Percentiles rank a stretch among this genome's conserved stretches.
Evolutionary conservation across 73 alveolate species (phyloP).

Genomic region (Paramecium pentaurelia): DNA sequence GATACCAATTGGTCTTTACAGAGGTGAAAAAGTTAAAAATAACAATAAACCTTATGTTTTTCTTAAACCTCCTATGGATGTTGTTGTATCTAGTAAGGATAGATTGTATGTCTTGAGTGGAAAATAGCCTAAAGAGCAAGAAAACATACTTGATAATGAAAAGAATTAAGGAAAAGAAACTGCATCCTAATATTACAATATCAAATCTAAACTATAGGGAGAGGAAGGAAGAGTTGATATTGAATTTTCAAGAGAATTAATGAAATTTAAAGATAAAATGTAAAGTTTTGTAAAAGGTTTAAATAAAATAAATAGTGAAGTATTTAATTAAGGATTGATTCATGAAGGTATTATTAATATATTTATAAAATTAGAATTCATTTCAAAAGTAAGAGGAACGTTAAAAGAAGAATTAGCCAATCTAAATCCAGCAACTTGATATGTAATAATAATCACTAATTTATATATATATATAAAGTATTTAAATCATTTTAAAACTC

Average conservation of each 20-base stretch:
- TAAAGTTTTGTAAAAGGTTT: neutral
- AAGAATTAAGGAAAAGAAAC: neutral
- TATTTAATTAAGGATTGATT: conserved; percentile 41
- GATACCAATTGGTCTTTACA: conserved; percentile 78
- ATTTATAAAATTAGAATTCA: conserved; percentile 1
- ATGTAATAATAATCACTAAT: neutral
- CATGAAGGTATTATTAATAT: neutral
- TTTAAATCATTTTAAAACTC: neutral
- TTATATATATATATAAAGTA: neutral
- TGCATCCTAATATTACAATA: neutral
- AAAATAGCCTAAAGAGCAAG: conserved; percentile 54
- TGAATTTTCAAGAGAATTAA: conserved; percentile 23
- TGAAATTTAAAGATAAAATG: neutral
- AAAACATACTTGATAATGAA: neutral
- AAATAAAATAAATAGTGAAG: neutral
- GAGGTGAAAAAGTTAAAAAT: conserved; percentile 54
- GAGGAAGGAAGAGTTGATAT: conserved; percentile 62
- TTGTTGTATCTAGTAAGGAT: conserved; percentile 9
- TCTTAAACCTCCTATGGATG: conserved; percentile 75
- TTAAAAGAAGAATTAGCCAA: neutral
- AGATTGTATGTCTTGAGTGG: conserved; percentile 55
- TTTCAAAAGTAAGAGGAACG: neutral
- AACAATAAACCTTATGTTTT: conserved; percentile 75
- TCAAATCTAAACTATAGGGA: conserved; percentile 18
- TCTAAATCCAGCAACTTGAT: neutral